These are phyloP conservation scores for Ascochyta clinopodiicola DNA, from an alignment of 2,329 filamentous ascomycete genomes.

Conservation along the genomic window DNA sequence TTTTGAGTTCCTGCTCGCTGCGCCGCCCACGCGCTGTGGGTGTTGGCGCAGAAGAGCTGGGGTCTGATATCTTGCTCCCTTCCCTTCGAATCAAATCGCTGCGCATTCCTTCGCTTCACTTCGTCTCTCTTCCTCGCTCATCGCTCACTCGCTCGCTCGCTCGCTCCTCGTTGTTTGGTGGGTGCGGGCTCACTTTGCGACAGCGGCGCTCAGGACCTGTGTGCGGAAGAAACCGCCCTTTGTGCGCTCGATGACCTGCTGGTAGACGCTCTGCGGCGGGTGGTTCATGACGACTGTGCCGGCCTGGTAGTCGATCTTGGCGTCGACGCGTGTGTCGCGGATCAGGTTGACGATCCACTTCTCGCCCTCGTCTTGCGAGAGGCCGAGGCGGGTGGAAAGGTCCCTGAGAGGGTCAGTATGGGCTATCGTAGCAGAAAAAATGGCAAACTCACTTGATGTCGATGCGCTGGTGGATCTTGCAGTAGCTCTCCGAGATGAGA, in stretches of 20 bases:
- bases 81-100: too few species aligned
- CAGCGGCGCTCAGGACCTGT: conserved; percentile 78
- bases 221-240: conserved; percentile 99
- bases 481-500: conserved; percentile 98
- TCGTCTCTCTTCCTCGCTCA: neutral
- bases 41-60: too few species aligned
- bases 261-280: conserved; percentile 96
- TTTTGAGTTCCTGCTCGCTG: too few species aligned
- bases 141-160: neutral
- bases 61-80: too few species aligned
- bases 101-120: too few species aligned
- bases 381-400: conserved; percentile 85
- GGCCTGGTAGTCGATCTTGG: conserved; percentile 99
- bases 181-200: conserved; percentile 51
- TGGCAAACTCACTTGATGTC: conserved; percentile 76
- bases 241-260: conserved; percentile 98
- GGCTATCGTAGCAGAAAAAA: neutral
- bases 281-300: conserved; percentile 99
- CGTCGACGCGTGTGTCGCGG: conserved; percentile 93
- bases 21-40: too few species aligned
- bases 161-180: neutral
- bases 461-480: conserved; percentile 99
- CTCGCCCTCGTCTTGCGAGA: conserved; percentile 94
- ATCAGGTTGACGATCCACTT: conserved; percentile 99
- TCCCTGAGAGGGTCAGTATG: conserved; percentile 61